phyloP scores from a whole-genome alignment of 202 grass and related monocot genomes.

The Zizania palustris region DNA sequence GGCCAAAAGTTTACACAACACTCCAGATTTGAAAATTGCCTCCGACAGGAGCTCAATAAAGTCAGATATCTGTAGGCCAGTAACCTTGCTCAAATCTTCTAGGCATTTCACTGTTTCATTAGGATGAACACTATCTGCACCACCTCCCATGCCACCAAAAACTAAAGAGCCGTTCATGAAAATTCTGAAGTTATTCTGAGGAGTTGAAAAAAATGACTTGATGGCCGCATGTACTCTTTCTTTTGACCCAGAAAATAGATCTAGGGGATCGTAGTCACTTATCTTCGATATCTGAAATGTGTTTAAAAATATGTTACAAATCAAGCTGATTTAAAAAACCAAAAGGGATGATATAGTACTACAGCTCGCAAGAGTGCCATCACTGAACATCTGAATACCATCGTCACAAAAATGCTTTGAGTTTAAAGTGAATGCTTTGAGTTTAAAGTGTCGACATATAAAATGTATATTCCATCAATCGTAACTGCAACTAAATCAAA shows the following conservation, averaged over 20 bases:
- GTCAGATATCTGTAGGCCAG: constrained; percentile 59
- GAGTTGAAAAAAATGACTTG: constrained; percentile 72
- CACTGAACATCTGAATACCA: too few relatives aligned
- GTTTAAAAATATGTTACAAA: constrained; percentile 43
- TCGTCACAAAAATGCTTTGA: too few relatives aligned
- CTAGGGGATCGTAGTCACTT: constrained; percentile 87
- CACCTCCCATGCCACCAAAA: constrained; percentile 85
- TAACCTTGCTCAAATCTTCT: constrained; percentile 54
- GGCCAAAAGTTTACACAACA: constrained; percentile 59
- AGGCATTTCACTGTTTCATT: constrained; percentile 51
- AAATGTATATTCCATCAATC: constrained; percentile 19
- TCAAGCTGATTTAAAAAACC: constrained; percentile 44
- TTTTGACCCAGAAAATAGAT: constrained; percentile 90
- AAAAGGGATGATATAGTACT: constrained; percentile 18
- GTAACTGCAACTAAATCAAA: constrained; percentile 15
- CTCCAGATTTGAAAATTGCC: constrained; percentile 65
- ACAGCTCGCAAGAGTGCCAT: constrained; percentile 38
- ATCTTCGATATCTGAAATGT: constrained; percentile 67
- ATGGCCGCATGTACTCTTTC: constrained; percentile 72
- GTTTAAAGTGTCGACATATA: too few relatives aligned
- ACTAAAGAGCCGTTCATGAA: constrained; percentile 77
- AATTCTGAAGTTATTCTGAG: constrained; percentile 90
- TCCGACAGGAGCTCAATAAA: constrained; percentile 74
- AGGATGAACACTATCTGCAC: constrained; percentile 47
- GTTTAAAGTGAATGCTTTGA: too few relatives aligned